These are phyloP conservation scores for Luzula sylvatica DNA, from an alignment of 176 grass and related monocot genomes.

Conservation along the genomic window DNA sequence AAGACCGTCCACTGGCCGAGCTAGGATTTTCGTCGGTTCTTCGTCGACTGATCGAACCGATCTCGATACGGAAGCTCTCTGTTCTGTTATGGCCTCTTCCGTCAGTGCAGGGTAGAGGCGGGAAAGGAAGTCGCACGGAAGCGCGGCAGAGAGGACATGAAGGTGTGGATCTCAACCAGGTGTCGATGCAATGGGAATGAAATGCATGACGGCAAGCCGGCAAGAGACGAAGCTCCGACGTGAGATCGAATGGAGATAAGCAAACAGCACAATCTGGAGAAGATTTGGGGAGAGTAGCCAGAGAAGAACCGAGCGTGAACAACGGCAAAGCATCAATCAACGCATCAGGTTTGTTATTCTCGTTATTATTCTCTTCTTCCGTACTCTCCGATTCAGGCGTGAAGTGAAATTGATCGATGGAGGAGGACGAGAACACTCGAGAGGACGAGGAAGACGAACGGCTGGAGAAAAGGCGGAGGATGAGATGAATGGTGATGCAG, in stretches of 20 bases:
- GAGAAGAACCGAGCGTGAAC: constrained; percentile 66
- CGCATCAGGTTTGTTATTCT: constrained; percentile 24
- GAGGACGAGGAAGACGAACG: background rate
- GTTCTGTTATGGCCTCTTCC: constrained; percentile 26
- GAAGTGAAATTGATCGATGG: constrained; percentile 2
- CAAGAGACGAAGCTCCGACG: constrained; percentile 75
- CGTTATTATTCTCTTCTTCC: background rate
- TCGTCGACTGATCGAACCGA: constrained; percentile 71
- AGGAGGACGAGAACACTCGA: constrained; percentile 11
- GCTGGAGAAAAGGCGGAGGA: constrained; percentile 52
- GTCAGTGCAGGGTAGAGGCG: constrained; percentile 27
- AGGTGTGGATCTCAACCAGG: constrained; percentile 74
- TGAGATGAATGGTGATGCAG: constrained; percentile 64
- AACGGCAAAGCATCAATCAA: constrained; percentile 77
- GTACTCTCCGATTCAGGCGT: background rate
- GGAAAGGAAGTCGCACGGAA: constrained; percentile 46
- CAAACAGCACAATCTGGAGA: constrained; percentile 88
- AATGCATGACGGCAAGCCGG: constrained; percentile 87
- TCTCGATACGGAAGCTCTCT: constrained; percentile 67
- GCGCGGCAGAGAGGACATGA: constrained; percentile 91
- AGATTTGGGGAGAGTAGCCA: constrained; percentile 67
- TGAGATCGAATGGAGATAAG: constrained; percentile 60
- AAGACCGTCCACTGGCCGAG: constrained; percentile 29
- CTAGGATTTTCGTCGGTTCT: constrained; percentile 31
- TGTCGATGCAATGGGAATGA: constrained; percentile 74